Evolutionary conservation across 768 basidiomycete species (phyloP).

Genomic region (Tremella fuciformis): DNA sequence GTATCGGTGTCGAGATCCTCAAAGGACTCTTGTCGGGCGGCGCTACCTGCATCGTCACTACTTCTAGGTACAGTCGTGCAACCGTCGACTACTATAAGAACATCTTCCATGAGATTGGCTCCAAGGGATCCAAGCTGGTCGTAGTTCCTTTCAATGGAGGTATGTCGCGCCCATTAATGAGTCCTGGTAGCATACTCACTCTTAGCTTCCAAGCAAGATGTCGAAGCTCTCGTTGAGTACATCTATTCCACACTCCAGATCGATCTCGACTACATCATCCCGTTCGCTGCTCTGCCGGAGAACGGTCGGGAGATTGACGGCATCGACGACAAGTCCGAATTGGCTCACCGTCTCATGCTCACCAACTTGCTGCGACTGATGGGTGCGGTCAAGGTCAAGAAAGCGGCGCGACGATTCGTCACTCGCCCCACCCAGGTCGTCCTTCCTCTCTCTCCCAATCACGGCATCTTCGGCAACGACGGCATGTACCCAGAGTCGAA

Average conservation of each 20-base stretch:
- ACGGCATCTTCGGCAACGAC: constrained; percentile 95
- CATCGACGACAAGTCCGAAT: constrained; percentile 93
- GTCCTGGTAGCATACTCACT: constrained; percentile 11
- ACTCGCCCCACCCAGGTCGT: constrained; percentile 98
- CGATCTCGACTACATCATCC: constrained; percentile 97
- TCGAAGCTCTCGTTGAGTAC: constrained; percentile 96
- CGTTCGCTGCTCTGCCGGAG: constrained; percentile 97
- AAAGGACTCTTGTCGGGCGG: constrained; percentile 96
- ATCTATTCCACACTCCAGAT: constrained; percentile 92
- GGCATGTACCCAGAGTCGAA: constrained; percentile 98
- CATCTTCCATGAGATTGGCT: constrained; percentile 92
- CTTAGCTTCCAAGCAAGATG: constrained; percentile 88
- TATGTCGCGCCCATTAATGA: constrained; percentile 7
- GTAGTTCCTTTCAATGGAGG: constrained; percentile 97
- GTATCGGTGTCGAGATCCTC: constrained; percentile 94
- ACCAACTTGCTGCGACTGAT: constrained; percentile 93
- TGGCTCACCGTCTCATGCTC: constrained; percentile 98
- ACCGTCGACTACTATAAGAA: constrained; percentile 94
- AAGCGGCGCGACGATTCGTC: constrained; percentile 91
- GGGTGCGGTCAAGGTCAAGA: constrained; percentile 96
- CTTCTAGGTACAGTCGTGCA: constrained; percentile 91
- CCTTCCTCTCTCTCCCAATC: constrained; percentile 94
- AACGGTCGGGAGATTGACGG: constrained; percentile 98
- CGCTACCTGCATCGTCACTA: constrained; percentile 94
- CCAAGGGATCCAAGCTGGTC: constrained; percentile 90